Evolutionary conservation across 208 protist species (phyloP).

Genomic region (Endotrypanum monterogeii): DNA sequence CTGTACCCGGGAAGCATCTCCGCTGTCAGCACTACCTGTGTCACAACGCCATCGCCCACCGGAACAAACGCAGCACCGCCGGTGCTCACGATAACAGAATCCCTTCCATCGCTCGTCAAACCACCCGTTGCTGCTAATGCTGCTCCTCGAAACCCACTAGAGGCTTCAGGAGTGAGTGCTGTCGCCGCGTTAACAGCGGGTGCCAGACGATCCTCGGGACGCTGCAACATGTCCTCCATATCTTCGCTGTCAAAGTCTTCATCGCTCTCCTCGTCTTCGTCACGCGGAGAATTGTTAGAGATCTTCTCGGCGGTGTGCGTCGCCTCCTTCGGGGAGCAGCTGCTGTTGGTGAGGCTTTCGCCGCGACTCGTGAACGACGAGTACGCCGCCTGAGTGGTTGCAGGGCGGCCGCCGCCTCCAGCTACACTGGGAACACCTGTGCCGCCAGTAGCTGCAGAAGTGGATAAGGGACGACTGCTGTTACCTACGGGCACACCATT

Average conservation of each 20-base stretch:
- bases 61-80: conserved; percentile 21
- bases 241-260: conserved; percentile 57
- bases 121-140: neutral
- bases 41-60: conserved; percentile 20
- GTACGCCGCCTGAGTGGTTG: neutral
- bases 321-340: conserved; percentile 19
- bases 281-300: conserved; percentile 10
- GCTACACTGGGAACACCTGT: too few relatives aligned
- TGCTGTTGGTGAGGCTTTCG: conserved; percentile 22
- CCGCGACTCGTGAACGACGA: conserved; percentile 8
- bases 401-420: neutral
- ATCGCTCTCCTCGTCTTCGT: conserved; percentile 42
- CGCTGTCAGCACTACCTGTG: conserved; percentile 22
- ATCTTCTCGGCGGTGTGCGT: conserved; percentile 30
- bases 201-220: neutral
- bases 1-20: conserved; percentile 26
- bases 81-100: neutral
- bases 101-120: neutral
- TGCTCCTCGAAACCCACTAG: neutral
- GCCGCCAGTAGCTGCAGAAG: neutral
- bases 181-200: neutral
- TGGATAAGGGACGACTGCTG: neutral
- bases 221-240: conserved; percentile 48
- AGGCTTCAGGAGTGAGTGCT: neutral
- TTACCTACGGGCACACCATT: neutral